Evolutionary conservation across 805 yeast species (phyloP).

Genomic region (Cyberlindnera xylosilytica): DNA sequence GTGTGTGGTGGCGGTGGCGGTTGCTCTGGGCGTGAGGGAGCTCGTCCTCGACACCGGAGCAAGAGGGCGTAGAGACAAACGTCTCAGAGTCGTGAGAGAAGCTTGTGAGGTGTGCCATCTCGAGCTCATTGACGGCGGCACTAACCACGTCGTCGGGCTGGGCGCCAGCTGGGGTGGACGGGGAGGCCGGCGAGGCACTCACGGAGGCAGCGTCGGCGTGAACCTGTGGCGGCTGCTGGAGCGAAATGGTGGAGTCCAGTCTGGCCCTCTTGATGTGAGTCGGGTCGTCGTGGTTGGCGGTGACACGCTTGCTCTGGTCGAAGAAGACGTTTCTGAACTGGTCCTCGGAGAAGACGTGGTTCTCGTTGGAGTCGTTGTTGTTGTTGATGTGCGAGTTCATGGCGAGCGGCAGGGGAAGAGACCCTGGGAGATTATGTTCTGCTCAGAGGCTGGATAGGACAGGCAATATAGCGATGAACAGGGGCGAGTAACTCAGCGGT

Average conservation of each 20-base stretch:
- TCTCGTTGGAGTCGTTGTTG: constrained; percentile 31
- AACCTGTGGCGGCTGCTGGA: constrained; percentile 9
- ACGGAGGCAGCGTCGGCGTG: constrained; percentile 13
- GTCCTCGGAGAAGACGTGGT: constrained; percentile 32
- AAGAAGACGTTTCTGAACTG: constrained; percentile 28
- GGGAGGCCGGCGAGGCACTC: constrained; percentile 11
- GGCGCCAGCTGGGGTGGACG: constrained; percentile 13
- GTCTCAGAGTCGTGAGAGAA: constrained; percentile 8
- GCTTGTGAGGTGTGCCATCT: constrained; percentile 10
- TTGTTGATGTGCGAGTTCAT: constrained; percentile 40
- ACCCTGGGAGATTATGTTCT: no score
- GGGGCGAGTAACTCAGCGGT: background rate
- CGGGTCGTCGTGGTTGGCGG: constrained; percentile 21
- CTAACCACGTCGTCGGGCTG: constrained; percentile 13
- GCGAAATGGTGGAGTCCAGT: constrained; percentile 22
- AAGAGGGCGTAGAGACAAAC: constrained; percentile 14
- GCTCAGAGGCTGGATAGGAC: no score
- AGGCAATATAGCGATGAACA: background rate
- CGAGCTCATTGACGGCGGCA: constrained; percentile 14
- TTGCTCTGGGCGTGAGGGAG: background rate
- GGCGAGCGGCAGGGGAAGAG: background rate
- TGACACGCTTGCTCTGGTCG: constrained; percentile 20
- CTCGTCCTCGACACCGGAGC: constrained; percentile 10
- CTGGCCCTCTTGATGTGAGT: constrained; percentile 32
- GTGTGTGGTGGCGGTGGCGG: constrained; percentile 5